Conservation (phyloP, 1,284 basidiomycete genomes). For the Sporisorium graminicola region DNA sequence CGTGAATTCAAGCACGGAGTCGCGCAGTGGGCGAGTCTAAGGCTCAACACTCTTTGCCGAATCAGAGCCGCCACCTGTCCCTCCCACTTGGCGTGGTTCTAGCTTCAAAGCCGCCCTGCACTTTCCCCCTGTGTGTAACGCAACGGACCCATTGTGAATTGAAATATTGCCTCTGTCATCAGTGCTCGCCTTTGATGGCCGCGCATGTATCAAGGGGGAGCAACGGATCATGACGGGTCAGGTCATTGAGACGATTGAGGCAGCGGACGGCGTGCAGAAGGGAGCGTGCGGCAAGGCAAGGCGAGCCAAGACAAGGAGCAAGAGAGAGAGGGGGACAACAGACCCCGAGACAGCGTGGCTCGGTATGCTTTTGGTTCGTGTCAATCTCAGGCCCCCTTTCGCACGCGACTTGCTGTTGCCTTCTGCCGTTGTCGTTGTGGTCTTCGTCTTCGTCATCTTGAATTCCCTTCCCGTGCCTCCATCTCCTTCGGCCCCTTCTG, state of each 20-base stretch:
- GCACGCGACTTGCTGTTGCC: conserved; percentile 3
- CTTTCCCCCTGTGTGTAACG: conserved; percentile 17
- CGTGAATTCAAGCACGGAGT: conserved; percentile 8
- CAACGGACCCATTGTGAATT: too few relatives aligned
- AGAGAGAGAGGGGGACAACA: neutral
- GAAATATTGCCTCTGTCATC: too few relatives aligned
- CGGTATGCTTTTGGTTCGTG: neutral
- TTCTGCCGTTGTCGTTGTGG: neutral
- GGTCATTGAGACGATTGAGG: neutral
- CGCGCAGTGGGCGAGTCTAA: conserved; percentile 1
- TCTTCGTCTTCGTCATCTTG: neutral
- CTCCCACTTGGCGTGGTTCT: neutral
- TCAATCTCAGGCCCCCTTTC: neutral
- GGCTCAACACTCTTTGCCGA: neutral
- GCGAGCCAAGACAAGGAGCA: too few relatives aligned
- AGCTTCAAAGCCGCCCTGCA: conserved; percentile 1
- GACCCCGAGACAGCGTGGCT: neutral
- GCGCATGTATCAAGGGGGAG: neutral
- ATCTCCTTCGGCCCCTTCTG: neutral
- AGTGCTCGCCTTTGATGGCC: too few relatives aligned
- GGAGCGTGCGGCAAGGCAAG: too few relatives aligned
- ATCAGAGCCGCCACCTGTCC: too few relatives aligned
- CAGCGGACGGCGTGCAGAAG: too few relatives aligned
- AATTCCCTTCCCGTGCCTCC: neutral
- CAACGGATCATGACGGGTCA: neutral